Conservation (phyloP, 495 filamentous ascomycete genomes). For the Margaritispora aquatica region DNA sequence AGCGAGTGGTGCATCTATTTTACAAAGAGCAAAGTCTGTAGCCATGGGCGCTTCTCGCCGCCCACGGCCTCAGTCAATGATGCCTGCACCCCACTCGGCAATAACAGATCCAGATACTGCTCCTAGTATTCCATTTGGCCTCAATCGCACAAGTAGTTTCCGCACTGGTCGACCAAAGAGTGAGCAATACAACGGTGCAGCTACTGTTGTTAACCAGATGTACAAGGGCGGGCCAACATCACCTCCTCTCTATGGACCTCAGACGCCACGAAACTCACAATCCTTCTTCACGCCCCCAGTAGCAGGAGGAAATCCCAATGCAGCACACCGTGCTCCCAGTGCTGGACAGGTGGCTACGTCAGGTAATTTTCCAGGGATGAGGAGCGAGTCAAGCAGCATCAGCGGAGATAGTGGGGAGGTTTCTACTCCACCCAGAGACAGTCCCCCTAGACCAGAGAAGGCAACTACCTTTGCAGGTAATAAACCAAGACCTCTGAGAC, state of each 20-base stretch:
- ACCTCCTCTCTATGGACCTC: conserved; percentile 40
- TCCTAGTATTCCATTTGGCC: conserved; percentile 64
- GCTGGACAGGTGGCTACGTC: conserved; percentile 36
- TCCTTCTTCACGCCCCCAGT: conserved; percentile 41
- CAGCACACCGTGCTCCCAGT: conserved; percentile 20
- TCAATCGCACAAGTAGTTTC: conserved; percentile 58
- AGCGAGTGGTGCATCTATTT: conserved; percentile 44
- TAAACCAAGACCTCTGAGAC: conserved; percentile 74
- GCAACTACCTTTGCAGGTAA: conserved; percentile 56
- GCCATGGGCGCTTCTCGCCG: conserved; percentile 35
- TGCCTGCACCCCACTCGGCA: conserved; percentile 29
- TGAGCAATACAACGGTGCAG: conserved; percentile 62
- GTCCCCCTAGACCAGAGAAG: conserved; percentile 52
- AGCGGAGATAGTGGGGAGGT: conserved; percentile 54
- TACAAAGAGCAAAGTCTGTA: conserved; percentile 79
- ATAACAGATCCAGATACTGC: conserved; percentile 70
- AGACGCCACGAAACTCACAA: conserved; percentile 34
- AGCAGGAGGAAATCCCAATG: conserved; percentile 25
- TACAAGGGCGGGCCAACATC: conserved; percentile 64
- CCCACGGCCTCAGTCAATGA: conserved; percentile 48
- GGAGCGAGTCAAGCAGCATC: conserved; percentile 53
- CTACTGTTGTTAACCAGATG: conserved; percentile 76
- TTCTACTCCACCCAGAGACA: conserved; percentile 44
- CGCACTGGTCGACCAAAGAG: conserved; percentile 59
- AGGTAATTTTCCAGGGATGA: conserved; percentile 50